Evolutionary conservation across 768 basidiomycete genomes (phyloP), one percentile per base, ranked within the genome.

Genomic region (Hirschioporus abietinus): DNA sequence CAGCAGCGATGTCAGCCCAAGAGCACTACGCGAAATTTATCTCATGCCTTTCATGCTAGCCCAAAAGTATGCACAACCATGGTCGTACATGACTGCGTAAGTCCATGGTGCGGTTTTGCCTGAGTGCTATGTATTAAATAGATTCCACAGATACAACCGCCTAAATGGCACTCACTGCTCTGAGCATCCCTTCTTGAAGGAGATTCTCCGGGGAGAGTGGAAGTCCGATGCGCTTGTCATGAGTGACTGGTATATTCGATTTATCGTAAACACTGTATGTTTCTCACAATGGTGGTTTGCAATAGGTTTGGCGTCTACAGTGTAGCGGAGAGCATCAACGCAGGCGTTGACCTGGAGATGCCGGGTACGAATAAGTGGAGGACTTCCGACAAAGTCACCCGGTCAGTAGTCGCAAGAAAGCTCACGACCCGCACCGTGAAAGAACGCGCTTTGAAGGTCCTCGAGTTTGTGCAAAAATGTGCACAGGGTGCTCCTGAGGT

Each of bases 281-380:
- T 25, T 10, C 23, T 34, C 60, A 61, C 9, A 25, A 26, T 67
- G 42, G 66, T 68, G 35, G 30, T 17, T 3, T n/a, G 36, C 8
- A 62, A 24, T 65, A 89, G 88, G 88, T 90, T 89, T 66, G 92
- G 92, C 0, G 77, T 83, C 1, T 92, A 92, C 77, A 84, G 86
- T 64, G 78, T 91, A 35, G 86, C 87, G 68, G 78, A 81, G 25
- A 77, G 80, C 26, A 78, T 91, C 68, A 92, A 92, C 67, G 89
- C 90, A n/a, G 91, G 91, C 1, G 78, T 92, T 25, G 89, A 92
- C 72, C 82, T 93, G 42, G 90, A 92, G 73, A 92, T 91, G 89
- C 90, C 90, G 0, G 91, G 91, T 1, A 77, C 78, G 17, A 88
- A 88, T 76, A 90, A 91, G 69, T 91, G 90, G 91, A 83, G 91